A percentile compares a stretch with the other conserved stretches of the same genome.
phyloP scores from a whole-genome alignment of 2,329 filamentous ascomycete genomes.

The Orbilia oligospora region DNA sequence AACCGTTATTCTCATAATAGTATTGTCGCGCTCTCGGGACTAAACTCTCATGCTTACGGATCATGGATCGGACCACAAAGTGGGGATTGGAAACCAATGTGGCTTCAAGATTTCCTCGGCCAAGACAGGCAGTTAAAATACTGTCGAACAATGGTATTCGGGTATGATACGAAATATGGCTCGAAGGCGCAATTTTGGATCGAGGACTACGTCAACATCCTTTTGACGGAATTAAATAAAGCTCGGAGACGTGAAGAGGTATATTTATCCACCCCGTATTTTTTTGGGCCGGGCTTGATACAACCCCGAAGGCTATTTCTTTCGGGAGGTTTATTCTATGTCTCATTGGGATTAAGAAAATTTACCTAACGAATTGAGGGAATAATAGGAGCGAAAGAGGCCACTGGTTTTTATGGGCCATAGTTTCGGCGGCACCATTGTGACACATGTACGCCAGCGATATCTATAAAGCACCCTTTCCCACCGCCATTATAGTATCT shows the following conservation, averaged over 20 bases:
- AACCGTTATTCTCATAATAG: slow-evolving; percentile 8
- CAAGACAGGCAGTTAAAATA: slow-evolving; percentile 34
- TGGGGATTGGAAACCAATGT: slow-evolving; percentile 58
- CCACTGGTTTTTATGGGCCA: neutral
- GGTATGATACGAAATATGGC: slow-evolving; percentile 57
- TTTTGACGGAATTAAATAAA: neutral
- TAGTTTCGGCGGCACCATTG: slow-evolving; percentile 1
- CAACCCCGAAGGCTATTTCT: too few species aligned
- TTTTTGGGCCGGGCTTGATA: neutral
- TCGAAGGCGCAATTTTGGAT: neutral
- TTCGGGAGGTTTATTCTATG: too few species aligned
- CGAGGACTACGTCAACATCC: neutral
- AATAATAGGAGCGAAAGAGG: neutral
- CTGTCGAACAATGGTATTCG: slow-evolving; percentile 61
- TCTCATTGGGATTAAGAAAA: too few species aligned
- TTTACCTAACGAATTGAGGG: too few species aligned
- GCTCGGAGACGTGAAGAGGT: neutral
- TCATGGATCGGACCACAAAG: slow-evolving; percentile 44
- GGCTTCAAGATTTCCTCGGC: slow-evolving; percentile 51
- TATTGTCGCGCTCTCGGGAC: slow-evolving; percentile 59
- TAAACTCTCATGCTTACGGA: slow-evolving; percentile 61
- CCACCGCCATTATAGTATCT: too few species aligned
- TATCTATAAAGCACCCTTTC: too few species aligned
- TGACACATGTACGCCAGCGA: slow-evolving; percentile 7
- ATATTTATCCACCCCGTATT: too few species aligned